These are phyloP conservation scores for Allium cepa DNA, from an alignment of 106 monocot species.

Conservation along the genomic window DNA sequence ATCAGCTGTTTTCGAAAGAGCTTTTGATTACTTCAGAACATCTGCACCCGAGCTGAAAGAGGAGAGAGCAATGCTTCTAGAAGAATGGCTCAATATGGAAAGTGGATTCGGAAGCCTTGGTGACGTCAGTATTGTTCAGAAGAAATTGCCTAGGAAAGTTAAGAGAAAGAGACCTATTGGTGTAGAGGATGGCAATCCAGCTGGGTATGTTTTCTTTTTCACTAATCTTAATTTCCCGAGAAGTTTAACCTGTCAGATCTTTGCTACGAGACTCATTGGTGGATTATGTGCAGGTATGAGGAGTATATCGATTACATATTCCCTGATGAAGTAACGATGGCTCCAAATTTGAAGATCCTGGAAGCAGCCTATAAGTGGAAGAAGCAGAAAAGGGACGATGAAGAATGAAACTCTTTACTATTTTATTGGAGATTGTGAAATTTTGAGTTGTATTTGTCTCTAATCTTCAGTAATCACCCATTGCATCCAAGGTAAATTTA, in stretches of 20 bases:
- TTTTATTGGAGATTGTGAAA: background rate
- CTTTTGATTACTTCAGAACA: conserved; percentile 83
- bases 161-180: conserved; percentile 84
- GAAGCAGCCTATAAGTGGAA: conserved; percentile 97
- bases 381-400: conserved; percentile 31
- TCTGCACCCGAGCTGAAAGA: conserved; percentile 85
- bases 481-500: too few species aligned
- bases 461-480: too few species aligned
- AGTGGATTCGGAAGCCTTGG: conserved; percentile 47
- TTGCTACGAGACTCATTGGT: background rate
- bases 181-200: conserved; percentile 62
- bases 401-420: background rate
- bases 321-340: conserved; percentile 82
- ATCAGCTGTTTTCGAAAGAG: conserved; percentile 64
- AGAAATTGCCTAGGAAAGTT: conserved; percentile 87
- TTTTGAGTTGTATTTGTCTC: background rate
- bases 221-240: background rate
- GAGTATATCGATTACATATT: conserved; percentile 99
- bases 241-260: background rate
- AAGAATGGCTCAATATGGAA: conserved; percentile 87
- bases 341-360: conserved; percentile 78
- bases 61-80: conserved; percentile 92
- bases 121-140: conserved; percentile 66
- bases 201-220: conserved; percentile 42
- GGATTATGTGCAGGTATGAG: conserved; percentile 58